phyloP scores from a whole-genome alignment of 768 basidiomycete species.

The Fomitopsis pulvina region DNA sequence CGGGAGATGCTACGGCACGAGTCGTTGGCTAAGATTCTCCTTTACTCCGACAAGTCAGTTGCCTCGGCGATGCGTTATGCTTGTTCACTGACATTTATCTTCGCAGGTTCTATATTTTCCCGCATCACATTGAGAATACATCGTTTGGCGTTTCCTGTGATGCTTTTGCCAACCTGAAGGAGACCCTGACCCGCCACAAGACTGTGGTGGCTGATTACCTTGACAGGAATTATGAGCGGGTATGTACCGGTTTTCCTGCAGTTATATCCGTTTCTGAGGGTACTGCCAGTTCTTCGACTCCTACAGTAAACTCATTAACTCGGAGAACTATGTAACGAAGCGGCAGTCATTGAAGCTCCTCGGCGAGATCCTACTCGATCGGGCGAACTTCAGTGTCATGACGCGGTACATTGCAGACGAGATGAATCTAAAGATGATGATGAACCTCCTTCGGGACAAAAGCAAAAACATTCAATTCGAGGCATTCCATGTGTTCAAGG shows the following conservation, averaged over 20 bases:
- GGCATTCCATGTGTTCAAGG: slow-evolving; percentile 99
- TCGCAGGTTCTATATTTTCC: slow-evolving; percentile 89
- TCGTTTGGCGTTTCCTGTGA: slow-evolving; percentile 99
- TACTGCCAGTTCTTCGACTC: slow-evolving; percentile 82
- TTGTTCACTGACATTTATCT: background rate
- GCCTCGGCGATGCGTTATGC: background rate
- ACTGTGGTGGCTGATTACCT: slow-evolving; percentile 97
- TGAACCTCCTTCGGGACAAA: slow-evolving; percentile 96
- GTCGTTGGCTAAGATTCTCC: slow-evolving; percentile 78
- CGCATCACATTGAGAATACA: slow-evolving; percentile 93
- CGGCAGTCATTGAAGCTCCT: slow-evolving; percentile 97
- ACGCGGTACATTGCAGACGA: slow-evolving; percentile 94
- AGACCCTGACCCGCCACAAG: slow-evolving; percentile 94
- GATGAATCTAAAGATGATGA: slow-evolving; percentile 99
- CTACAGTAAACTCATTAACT: slow-evolving; percentile 88
- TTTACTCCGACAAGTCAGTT: slow-evolving; percentile 90
- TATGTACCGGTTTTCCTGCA: slow-evolving; percentile 29
- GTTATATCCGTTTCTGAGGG: background rate
- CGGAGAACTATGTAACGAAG: slow-evolving; percentile 98
- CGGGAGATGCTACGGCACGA: slow-evolving; percentile 97
- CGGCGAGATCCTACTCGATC: slow-evolving; percentile 95
- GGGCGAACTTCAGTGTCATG: slow-evolving; percentile 98
- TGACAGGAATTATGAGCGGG: slow-evolving; percentile 95
- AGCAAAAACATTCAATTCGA: slow-evolving; percentile 99
- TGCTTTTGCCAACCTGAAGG: slow-evolving; percentile 96